Evolutionary conservation across 495 filamentous ascomycete genomes (phyloP).

Genomic region (Trichoderma virens): DNA sequence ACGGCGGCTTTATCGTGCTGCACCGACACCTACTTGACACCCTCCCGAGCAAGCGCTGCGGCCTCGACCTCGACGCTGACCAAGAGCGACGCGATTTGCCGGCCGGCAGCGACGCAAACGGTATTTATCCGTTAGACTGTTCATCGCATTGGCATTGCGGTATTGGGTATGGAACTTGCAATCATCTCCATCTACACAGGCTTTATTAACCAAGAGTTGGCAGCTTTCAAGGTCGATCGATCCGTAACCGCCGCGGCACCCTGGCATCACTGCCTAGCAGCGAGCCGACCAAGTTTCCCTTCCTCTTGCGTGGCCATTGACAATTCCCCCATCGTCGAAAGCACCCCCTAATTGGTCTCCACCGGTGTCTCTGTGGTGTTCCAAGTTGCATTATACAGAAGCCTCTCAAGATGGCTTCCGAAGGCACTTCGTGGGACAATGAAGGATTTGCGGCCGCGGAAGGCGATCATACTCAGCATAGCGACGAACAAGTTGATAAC

Average conservation of each 20-base stretch:
- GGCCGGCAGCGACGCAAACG: neutral
- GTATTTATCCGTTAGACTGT: neutral
- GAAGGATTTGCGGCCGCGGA: slow-evolving; percentile 45
- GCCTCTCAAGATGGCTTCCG: slow-evolving; percentile 15
- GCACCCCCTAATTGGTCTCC: slow-evolving; percentile 12
- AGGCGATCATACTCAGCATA: slow-evolving; percentile 47
- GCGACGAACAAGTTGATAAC: slow-evolving; percentile 39
- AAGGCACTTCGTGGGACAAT: slow-evolving; percentile 34
- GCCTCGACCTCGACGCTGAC: neutral
- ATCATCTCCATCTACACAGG: neutral
- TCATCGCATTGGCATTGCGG: neutral
- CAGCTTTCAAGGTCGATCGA: slow-evolving; percentile 1
- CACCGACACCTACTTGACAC: neutral
- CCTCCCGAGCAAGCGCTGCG: neutral
- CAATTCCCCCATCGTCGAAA: neutral
- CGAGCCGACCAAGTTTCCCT: neutral
- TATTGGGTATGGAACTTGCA: neutral
- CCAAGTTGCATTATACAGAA: neutral
- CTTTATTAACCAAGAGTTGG: neutral
- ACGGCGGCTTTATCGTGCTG: neutral
- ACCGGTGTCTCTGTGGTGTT: neutral
- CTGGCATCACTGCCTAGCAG: neutral
- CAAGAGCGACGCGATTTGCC: neutral
- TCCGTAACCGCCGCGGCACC: neutral
- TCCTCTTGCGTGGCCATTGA: slow-evolving; percentile 1